Evolutionary conservation across 768 basidiomycete species (phyloP), one percentile per base, ranked within the genome.

Genomic region (Leccinum barrowsii): DNA sequence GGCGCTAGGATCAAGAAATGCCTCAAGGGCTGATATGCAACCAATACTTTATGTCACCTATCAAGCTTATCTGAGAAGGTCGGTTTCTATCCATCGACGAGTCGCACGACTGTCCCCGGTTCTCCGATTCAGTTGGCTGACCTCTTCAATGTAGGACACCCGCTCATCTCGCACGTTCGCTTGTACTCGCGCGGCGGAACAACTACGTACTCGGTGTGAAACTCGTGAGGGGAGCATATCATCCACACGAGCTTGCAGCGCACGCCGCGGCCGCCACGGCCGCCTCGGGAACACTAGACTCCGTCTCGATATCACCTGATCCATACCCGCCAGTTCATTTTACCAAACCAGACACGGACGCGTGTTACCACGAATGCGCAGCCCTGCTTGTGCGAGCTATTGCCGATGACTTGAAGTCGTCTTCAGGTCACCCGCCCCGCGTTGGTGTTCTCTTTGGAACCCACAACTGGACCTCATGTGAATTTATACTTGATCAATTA

Each of bases 141-240:
- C 51, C 21, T 22, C 35, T 21, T 56, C 34, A 22, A 54, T 26
- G 15, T 59, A 90, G 92, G 54, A 89, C 85, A 1, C 87, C 86
- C 4, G 69, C 74, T n/a, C 85, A 92, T 63, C 80, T 97, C 4
- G 74, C 73, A 0, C 83, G 83, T 19, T 81, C 85, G 37, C 74
- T 95, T 48, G 73, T 73, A 13, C 87, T 90, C 52, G 89, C 94
- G 4, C 77, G 81, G 60, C 70, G 69, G 52, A 77, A 86, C 61
- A 78, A 82, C 37, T 96, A 91, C 68, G 78, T 89, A 0, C 80
- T 96, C 0, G 94, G 94, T 10, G 85, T 93, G 56, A 98, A 97
- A 73, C 87, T 98, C 50, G 94, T 97, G 30, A 85, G 94, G 22
- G 94, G 94, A 0, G 94, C 94, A 2, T 98, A 98, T 72, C 92